Conservation (phyloP, 2,329 filamentous ascomycete genomes). For the Karstenula rhodostoma region DNA sequence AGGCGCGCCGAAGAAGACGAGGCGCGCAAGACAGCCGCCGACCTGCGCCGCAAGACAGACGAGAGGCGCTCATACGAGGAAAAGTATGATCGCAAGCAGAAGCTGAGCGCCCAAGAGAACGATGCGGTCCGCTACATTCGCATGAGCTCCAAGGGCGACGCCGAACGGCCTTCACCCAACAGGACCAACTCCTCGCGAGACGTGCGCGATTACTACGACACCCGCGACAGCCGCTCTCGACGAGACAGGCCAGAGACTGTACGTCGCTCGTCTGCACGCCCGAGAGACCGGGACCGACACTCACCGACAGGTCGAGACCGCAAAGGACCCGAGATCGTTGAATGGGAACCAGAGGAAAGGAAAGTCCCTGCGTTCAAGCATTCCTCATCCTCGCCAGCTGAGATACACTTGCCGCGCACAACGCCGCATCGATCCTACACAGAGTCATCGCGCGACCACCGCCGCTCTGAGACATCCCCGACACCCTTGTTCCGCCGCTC, state of each 20-base stretch:
- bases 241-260: slow-evolving; percentile 40
- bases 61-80: slow-evolving; percentile 41
- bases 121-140: slow-evolving; percentile 43
- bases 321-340: slow-evolving; percentile 41
- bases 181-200: slow-evolving; percentile 42
- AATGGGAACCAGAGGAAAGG: slow-evolving; percentile 37
- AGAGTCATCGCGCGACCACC: slow-evolving; percentile 33
- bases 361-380: slow-evolving; percentile 48
- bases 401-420: slow-evolving; percentile 37
- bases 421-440: slow-evolving; percentile 44
- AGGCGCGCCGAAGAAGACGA: slow-evolving; percentile 29
- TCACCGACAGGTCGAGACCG: slow-evolving; percentile 38
- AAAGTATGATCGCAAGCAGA: slow-evolving; percentile 30
- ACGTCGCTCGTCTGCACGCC: slow-evolving; percentile 46
- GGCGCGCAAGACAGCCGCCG: slow-evolving; percentile 24
- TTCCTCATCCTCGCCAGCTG: slow-evolving; percentile 47
- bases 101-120: slow-evolving; percentile 35
- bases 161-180: slow-evolving; percentile 37
- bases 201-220: slow-evolving; percentile 34
- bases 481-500: slow-evolving; percentile 50
- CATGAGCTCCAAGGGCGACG: slow-evolving; percentile 32
- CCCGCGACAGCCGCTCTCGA: slow-evolving; percentile 31
- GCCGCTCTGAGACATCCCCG: slow-evolving; percentile 42
- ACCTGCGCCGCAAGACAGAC: slow-evolving; percentile 38
- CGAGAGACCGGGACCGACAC: slow-evolving; percentile 43